Evolutionary conservation across 1,284 basidiomycete genomes (phyloP).

Genomic region (Somion occarium): DNA sequence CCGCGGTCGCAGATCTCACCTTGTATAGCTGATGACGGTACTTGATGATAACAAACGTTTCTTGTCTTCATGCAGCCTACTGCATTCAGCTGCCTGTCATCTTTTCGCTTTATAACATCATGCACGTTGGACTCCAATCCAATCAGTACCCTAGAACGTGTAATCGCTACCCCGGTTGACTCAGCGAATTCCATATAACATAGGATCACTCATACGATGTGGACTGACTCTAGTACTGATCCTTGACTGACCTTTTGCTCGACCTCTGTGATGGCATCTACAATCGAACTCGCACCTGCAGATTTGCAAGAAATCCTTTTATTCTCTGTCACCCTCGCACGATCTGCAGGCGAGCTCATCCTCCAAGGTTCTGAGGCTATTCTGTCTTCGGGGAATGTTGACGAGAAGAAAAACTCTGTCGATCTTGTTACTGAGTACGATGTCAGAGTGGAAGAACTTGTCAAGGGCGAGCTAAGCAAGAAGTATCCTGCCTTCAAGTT

Average conservation of each 20-base stretch:
- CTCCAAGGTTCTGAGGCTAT: conserved; percentile 73
- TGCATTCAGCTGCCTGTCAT: too few species aligned
- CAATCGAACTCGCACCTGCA: conserved; percentile 29
- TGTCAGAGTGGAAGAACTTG: conserved; percentile 86
- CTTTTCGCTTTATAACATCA: too few species aligned
- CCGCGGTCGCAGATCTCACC: too few species aligned
- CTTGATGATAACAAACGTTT: not conserved
- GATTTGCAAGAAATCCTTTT: conserved; percentile 66
- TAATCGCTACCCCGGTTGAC: too few species aligned
- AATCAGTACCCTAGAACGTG: too few species aligned
- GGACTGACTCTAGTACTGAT: too few species aligned
- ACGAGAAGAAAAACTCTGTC: conserved; percentile 88
- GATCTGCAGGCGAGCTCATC: conserved; percentile 65
- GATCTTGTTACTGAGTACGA: conserved; percentile 98
- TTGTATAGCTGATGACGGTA: too few species aligned
- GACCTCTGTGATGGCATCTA: not conserved
- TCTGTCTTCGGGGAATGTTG: conserved; percentile 48
- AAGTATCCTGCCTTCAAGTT: conserved; percentile 81
- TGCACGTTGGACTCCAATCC: too few species aligned
- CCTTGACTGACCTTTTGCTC: not conserved
- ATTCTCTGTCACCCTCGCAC: conserved; percentile 74
- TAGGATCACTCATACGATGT: too few species aligned
- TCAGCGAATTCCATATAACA: too few species aligned
- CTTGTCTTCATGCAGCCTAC: too few species aligned
- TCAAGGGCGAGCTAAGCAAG: conserved; percentile 63